Conservation (phyloP, 305 asterid genomes). For the Nicotiana rustica region DNA sequence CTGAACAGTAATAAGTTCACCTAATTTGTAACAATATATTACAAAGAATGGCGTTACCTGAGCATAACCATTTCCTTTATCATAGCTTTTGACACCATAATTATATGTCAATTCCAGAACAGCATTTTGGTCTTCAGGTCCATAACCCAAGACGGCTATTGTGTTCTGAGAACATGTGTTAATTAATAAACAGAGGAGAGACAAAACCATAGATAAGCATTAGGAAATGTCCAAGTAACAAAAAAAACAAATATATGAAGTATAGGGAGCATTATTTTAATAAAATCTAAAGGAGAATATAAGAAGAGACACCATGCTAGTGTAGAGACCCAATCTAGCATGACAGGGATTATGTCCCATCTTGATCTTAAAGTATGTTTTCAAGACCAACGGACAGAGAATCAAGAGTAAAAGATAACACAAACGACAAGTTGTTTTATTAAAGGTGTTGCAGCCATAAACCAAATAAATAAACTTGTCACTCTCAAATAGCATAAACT, state of each 20-base stretch:
- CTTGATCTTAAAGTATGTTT: slow-evolving; percentile 11
- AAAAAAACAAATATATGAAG: neutral
- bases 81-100: slow-evolving; percentile 50
- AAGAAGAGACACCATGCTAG: neutral
- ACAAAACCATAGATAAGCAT: neutral
- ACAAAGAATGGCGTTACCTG: slow-evolving; percentile 42
- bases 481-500: neutral
- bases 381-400: neutral
- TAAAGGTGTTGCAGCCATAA: neutral
- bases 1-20: neutral
- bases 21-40: neutral
- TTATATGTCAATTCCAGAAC: slow-evolving; percentile 51
- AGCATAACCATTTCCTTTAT: slow-evolving; percentile 57
- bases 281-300: slow-evolving; percentile 19
- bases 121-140: slow-evolving; percentile 52
- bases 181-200: slow-evolving; percentile 9
- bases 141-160: slow-evolving; percentile 55
- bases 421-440: neutral
- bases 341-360: neutral
- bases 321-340: neutral
- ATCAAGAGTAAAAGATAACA: slow-evolving; percentile 7
- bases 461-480: slow-evolving; percentile 5
- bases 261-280: neutral
- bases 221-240: neutral
- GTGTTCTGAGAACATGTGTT: slow-evolving; percentile 42